Base-by-base conservation (phyloP, 225 moss, liverwort and hornwort species). In the Sphagnum contortum region DNA sequence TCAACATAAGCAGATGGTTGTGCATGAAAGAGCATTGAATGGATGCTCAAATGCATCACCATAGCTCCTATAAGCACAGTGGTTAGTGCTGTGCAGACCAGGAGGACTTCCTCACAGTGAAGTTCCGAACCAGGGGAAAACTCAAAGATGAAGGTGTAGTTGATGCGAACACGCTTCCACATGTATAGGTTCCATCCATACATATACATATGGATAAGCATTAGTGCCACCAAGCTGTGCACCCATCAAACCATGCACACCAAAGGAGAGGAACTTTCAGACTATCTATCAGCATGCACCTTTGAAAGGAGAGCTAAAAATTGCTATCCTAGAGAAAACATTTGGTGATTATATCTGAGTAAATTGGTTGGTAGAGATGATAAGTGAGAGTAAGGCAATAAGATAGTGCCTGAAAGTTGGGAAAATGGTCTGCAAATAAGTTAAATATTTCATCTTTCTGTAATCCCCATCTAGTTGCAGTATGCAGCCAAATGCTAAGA, bases 61-160 rank as follows among this genome's bases (percentile, higher is more conserved):
- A 90, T 87, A 66, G 81, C 78, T 67, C 89, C 89, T 65, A 84
- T 71, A 66, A 83, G 68, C 64, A 84, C 46, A 44, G 84, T 79
- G 56, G 87, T 84, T 69, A 90, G 71, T 57, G 68, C 79, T 52
- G 89, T 81, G 47, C 87, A 77, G 61, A 90, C 66, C 45, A 87
- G 75, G 61, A 88, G 80, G 72, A 88, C 77, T 66, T 88, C 82
- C 72, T 85, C 69, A 65, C 85, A 82, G 50, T 85, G 80, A 66
- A 88, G 69, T 72, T 86, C 88, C 61, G 80, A 74, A 47, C 88
- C 88, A 63, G 88, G 88, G 71, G 82, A 72, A 72, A 88, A 85
- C 73, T 88, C 85, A 76, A 88, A 88, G 68, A 88, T 88, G 72
- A 88, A 88, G 60, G 82, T 80, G 62, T 88, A 88, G 70, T 88